Conservation (phyloP, 352 stramenopile genomes). For the Pythium biforme region DNA sequence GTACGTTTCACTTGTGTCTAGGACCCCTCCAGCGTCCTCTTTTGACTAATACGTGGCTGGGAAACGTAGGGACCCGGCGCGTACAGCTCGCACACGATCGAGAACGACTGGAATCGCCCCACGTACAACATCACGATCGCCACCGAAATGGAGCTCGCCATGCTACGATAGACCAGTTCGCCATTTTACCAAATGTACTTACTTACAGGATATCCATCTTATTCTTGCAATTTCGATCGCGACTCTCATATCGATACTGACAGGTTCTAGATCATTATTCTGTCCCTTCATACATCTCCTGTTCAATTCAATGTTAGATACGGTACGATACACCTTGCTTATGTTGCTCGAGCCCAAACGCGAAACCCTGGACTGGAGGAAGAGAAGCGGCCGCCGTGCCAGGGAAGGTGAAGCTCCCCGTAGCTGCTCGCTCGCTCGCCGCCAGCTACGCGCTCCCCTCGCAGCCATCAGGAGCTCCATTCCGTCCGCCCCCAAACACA, state of each 20-base stretch:
- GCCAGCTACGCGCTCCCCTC: neutral
- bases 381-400: slow-evolving; percentile 9
- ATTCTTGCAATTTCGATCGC: neutral
- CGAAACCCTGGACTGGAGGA: slow-evolving; percentile 11
- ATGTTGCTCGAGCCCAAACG: slow-evolving; percentile 12
- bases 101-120: slow-evolving; percentile 82
- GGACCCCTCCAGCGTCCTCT: no score
- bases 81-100: slow-evolving; percentile 69
- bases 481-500: no score
- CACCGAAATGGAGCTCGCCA: slow-evolving; percentile 80
- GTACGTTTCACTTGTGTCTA: slow-evolving; percentile 28
- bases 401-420: slow-evolving; percentile 1
- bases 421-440: neutral
- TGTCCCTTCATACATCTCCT: neutral
- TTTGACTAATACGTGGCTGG: neutral
- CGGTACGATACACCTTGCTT: slow-evolving; percentile 2
- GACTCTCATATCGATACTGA: neutral
- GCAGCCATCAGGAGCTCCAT: no score
- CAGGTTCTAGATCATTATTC: neutral
- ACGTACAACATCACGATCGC: slow-evolving; percentile 87
- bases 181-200: neutral
- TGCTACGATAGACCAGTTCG: slow-evolving; percentile 34
- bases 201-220: neutral
- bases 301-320: neutral
- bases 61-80: slow-evolving; percentile 57